These are phyloP conservation scores for Podospora pseudoanserina DNA, from an alignment of 495 filamentous ascomycete genomes.

Conservation along the genomic window DNA sequence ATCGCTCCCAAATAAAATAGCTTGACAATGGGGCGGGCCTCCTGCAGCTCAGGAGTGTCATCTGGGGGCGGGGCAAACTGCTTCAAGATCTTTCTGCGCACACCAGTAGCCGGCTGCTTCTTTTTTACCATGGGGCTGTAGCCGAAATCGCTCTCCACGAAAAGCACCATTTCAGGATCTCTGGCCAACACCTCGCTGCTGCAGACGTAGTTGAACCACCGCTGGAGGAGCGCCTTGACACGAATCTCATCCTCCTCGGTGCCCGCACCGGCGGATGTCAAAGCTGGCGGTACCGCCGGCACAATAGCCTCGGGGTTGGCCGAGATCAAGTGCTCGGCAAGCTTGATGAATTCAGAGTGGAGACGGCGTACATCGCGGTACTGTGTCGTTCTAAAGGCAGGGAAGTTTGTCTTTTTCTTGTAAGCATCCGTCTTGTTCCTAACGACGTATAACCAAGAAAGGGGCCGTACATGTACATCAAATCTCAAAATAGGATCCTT, in stretches of 20 bases:
- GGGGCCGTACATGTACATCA: slow-evolving; percentile 81
- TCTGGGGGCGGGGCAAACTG: slow-evolving; percentile 98
- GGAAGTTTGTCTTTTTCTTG: slow-evolving; percentile 79
- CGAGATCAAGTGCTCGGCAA: slow-evolving; percentile 90
- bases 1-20: slow-evolving; percentile 92
- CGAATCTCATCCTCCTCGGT: slow-evolving; percentile 94
- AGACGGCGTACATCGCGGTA: slow-evolving; percentile 95
- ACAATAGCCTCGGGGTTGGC: slow-evolving; percentile 97
- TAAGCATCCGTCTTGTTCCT: slow-evolving; percentile 9
- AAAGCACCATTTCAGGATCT: slow-evolving; percentile 94
- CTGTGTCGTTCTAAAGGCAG: slow-evolving; percentile 94
- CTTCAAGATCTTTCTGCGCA: slow-evolving; percentile 91
- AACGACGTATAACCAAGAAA: slow-evolving; percentile 9
- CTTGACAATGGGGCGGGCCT: slow-evolving; percentile 87
- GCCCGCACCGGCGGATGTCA: slow-evolving; percentile 90
- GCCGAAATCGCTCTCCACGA: slow-evolving; percentile 96
- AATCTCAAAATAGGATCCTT: slow-evolving; percentile 95
- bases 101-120: slow-evolving; percentile 96
- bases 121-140: slow-evolving; percentile 93
- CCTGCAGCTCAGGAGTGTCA: slow-evolving; percentile 90
- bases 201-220: slow-evolving; percentile 92
- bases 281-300: slow-evolving; percentile 85
- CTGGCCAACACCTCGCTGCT: slow-evolving; percentile 87
- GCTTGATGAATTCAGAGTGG: slow-evolving; percentile 92
- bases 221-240: slow-evolving; percentile 82